Evolutionary conservation across 345 rosid genomes (phyloP).

Genomic region (Aquilaria sinensis): DNA sequence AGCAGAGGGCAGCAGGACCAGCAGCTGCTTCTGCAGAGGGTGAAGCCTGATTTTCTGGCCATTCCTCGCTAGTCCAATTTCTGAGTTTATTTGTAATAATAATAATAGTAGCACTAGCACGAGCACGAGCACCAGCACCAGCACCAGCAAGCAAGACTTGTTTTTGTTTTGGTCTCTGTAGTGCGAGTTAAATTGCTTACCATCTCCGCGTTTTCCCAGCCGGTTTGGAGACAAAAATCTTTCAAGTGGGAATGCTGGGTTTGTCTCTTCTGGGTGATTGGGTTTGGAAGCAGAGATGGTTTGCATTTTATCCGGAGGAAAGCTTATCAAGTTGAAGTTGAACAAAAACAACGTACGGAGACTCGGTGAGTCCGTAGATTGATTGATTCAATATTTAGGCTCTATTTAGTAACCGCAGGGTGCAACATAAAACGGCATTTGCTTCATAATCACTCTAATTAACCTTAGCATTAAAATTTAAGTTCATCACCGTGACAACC

Average conservation of each 20-base stretch:
- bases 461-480: no score
- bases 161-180: not conserved
- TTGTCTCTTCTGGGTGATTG: constrained; percentile 4
- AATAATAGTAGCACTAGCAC: not conserved
- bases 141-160: no score
- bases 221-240: not conserved
- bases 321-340: not conserved
- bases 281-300: constrained; percentile 37
- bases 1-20: constrained; percentile 23
- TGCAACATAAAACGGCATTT: no score
- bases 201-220: constrained; percentile 42
- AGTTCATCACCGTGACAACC: no score
- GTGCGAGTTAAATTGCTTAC: constrained; percentile 48
- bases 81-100: constrained; percentile 18
- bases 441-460: no score
- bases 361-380: no score
- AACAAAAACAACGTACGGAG: no score
- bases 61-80: constrained; percentile 27
- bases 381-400: no score
- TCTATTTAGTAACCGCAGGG: no score
- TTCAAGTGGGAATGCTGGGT: no score
- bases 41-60: constrained; percentile 23
- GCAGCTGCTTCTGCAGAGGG: constrained; percentile 19
- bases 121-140: no score
- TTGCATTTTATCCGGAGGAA: constrained; percentile 47